Base-by-base conservation (phyloP, 2,329 filamentous ascomycete genomes). In the Gnomoniopsis sp. region DNA sequence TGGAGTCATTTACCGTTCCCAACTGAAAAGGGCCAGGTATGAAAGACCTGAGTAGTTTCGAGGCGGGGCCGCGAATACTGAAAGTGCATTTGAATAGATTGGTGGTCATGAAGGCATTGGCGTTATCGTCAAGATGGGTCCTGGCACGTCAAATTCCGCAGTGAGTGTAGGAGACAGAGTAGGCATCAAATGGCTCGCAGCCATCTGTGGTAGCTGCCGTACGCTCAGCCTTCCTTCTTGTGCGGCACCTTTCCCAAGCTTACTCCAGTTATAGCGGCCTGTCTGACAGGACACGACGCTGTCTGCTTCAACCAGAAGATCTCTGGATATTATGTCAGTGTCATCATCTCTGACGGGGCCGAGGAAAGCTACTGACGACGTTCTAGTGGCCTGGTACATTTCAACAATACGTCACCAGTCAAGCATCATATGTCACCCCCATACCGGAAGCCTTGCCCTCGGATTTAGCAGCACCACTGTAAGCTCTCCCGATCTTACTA, bases 61-160 rank as follows among this genome's bases (percentile, higher is more conserved):
- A 21, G 3, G 3, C 10, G 30, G 2, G 41, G 33, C 17, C 36
- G 1, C 26, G 8, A 3, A 12, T 49, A 15, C 1, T 26, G 19
- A n/a, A 21, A 14, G 22, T 8, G 26, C 38, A 17, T 19, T 30
- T 46, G 21, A 88, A 6, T 11, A 61, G 59, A 36, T 61, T 3
- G 87, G 87, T 46, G 88, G 88, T 4, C 87, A 90, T 67, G 87
- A 90, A 71, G 87, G 87, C 19, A 82, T 89, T 1, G 85, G 85
- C 46, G 80, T 79, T 54, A 76, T 90, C 34, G 85, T 87, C 46
- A 86, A 87, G 68, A 75, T 90, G 61, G 87, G 88, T 0, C 76
- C 85, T 0, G 84, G 82, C 8, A 77, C 81, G 21, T 83, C 87
- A 53, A 69, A 66, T 41, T 75, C 80, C 1, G 78, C 77, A 6